Evolutionary conservation across 2,329 filamentous ascomycete species (phyloP).

Genomic region (Apiospora marii): DNA sequence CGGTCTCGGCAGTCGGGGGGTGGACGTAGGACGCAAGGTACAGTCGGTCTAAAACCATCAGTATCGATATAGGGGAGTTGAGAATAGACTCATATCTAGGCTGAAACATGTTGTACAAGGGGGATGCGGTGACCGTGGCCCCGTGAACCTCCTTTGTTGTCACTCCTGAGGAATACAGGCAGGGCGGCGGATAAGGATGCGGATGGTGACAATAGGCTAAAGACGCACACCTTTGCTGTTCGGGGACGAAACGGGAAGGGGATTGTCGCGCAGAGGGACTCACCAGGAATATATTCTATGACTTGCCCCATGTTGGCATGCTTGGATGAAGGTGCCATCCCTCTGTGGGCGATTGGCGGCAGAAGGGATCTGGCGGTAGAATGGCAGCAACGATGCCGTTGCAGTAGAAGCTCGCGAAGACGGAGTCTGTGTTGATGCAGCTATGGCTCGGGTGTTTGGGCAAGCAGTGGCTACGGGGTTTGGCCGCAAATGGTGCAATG

Average conservation of each 20-base stretch:
- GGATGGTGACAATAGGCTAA: not conserved
- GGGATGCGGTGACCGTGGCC: not conserved
- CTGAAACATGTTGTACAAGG: slow-evolving; percentile 27
- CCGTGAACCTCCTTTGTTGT: slow-evolving; percentile 3
- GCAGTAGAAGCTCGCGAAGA: not conserved
- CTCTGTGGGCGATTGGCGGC: slow-evolving; percentile 12
- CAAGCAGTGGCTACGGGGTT: not conserved
- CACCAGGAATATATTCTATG: slow-evolving; percentile 96
- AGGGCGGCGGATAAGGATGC: not conserved
- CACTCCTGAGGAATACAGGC: not conserved
- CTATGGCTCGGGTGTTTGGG: not conserved
- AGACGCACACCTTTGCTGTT: not conserved
- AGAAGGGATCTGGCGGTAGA: slow-evolving; percentile 21
- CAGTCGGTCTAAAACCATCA: slow-evolving; percentile 76
- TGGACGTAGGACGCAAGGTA: slow-evolving; percentile 93
- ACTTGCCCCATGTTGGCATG: slow-evolving; percentile 79
- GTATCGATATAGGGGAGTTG: slow-evolving; percentile 41
- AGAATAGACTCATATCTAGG: slow-evolving; percentile 29
- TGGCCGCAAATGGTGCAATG: not conserved
- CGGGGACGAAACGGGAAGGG: not conserved
- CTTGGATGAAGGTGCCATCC: slow-evolving; percentile 60
- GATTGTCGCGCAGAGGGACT: slow-evolving; percentile 41
- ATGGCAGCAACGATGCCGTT: slow-evolving; percentile 5
- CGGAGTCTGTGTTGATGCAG: not conserved
- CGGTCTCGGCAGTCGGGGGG: slow-evolving; percentile 79